Base-by-base conservation (phyloP, 768 basidiomycete species). In the Inosperma sp. region DNA sequence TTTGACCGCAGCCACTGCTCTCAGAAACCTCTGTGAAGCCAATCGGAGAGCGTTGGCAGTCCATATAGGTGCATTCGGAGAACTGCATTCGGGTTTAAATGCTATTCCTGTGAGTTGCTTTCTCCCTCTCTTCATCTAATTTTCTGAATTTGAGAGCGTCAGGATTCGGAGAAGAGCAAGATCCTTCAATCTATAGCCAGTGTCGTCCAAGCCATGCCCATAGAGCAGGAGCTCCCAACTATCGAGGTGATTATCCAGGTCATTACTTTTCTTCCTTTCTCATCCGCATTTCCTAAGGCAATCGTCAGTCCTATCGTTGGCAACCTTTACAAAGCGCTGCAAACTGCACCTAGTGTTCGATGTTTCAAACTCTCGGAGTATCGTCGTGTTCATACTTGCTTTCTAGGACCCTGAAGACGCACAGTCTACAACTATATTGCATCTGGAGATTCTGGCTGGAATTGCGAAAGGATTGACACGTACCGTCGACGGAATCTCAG, bases 121-220 rank as follows among this genome's bases (percentile, higher is more conserved):
- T 27, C 34, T 19, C 21, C 19, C 19, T 39, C 39, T 29, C 42
- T 5, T 22, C 21, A n/a, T 42, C 19, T 21, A 33, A 14, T 26
- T 29, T 31, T 33, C n/a, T 13, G 31, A 25, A 27, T 34, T 22
- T 13, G 7, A 4, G 25, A 29, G 5, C 14, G 12, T 3, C 57
- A 88, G 84, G 88, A 90, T 58, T 81, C 84, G 17, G 93, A 95
- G 66, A 88, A 88, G 68, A 80, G 82, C 57, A 96, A 94, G 67
- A 89, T 96, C 1, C 71, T 96, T 37, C 88, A 96, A 63, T 90
- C 88, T 0, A 94, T 97, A 45, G 83, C 91, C 2, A 95, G 93
- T 55, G 91, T 97, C 3, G 88, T 96, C 26, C 90, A 96, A 60
- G 94, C 93, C 0, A 67, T 97, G 42, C 85, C 89, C 0, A 83